A percentile compares a stretch with the other conserved stretches of the same genome.
Conservation (phyloP, 768 basidiomycete species). For the Boletus subparvulus region DNA sequence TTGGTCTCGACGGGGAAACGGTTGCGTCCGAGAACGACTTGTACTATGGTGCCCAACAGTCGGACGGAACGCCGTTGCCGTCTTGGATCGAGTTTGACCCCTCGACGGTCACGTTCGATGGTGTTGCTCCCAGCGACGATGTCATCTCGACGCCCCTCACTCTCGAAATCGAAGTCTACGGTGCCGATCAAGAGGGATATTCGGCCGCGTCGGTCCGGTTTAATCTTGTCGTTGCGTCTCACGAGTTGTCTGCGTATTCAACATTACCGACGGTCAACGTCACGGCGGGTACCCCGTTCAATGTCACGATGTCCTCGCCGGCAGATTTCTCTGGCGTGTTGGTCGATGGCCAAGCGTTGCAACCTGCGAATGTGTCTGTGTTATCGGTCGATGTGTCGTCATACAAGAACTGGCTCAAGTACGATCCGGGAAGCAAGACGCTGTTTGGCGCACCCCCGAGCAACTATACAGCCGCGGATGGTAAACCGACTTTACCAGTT, state of each 20-base stretch:
- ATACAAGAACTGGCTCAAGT: conserved; percentile 57
- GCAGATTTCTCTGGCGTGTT: conserved; percentile 63
- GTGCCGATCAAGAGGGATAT: conserved; percentile 73
- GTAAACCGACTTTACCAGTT: conserved; percentile 52
- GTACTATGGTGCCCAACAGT: conserved; percentile 62
- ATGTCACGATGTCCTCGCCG: conserved; percentile 50
- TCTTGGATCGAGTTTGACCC: conserved; percentile 74
- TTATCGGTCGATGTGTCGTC: conserved; percentile 60
- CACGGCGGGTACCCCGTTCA: conserved; percentile 55
- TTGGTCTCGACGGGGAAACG: conserved; percentile 74
- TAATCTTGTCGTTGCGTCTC: conserved; percentile 60
- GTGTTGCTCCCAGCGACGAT: conserved; percentile 60
- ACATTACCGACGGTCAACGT: conserved; percentile 69
- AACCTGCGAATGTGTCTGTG: conserved; percentile 53
- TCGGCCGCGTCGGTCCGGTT: conserved; percentile 61
- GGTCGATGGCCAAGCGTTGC: conserved; percentile 59
- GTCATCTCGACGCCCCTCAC: conserved; percentile 39
- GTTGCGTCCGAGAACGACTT: conserved; percentile 48
- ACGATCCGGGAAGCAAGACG: conserved; percentile 53
- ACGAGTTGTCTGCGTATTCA: conserved; percentile 57
- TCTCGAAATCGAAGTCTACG: conserved; percentile 59
- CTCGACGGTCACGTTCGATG: conserved; percentile 69
- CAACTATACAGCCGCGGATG: conserved; percentile 35
- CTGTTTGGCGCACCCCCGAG: conserved; percentile 66
- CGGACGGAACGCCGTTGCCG: conserved; percentile 71